Conservation (phyloP, 2,329 filamentous ascomycete genomes). For the Zymoseptoria passerinii region DNA sequence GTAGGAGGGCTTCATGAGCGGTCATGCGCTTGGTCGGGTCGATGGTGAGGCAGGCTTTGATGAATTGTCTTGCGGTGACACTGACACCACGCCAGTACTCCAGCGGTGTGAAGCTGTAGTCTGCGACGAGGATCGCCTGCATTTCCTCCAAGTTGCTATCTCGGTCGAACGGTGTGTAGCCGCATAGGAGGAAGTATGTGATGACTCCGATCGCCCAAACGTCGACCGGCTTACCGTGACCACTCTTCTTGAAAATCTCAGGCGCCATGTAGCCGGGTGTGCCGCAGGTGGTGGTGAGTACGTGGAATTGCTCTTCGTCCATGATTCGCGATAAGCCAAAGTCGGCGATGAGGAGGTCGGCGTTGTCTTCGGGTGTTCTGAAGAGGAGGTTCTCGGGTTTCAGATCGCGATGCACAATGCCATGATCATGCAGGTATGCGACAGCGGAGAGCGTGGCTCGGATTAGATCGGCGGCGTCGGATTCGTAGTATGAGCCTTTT, state of each 20-base stretch:
- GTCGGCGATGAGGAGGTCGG: constrained; percentile 91
- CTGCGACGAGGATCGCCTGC: constrained; percentile 94
- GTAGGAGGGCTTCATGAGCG: constrained; percentile 64
- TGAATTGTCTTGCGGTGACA: constrained; percentile 75
- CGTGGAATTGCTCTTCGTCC: constrained; percentile 98
- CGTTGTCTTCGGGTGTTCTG: constrained; percentile 93
- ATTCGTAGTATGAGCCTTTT: constrained; percentile 97
- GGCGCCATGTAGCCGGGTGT: constrained; percentile 99
- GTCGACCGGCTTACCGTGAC: constrained; percentile 95
- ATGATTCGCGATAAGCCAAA: constrained; percentile 95
- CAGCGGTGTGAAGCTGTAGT: constrained; percentile 88
- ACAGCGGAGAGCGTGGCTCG: constrained; percentile 94
- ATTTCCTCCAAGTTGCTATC: constrained; percentile 98
- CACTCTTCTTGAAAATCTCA: constrained; percentile 98
- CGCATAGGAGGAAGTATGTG: constrained; percentile 95
- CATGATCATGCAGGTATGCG: constrained; percentile 95
- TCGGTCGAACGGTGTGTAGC: constrained; percentile 95
- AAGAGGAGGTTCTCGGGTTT: constrained; percentile 98
- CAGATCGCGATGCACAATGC: constrained; percentile 94
- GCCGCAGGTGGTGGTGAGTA: constrained; percentile 92
- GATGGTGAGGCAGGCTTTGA: constrained; percentile 82
- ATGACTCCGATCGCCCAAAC: constrained; percentile 98
- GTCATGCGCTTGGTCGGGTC: constrained; percentile 84
- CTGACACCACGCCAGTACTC: constrained; percentile 98
- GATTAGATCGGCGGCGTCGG: constrained; percentile 90